Conservation (phyloP, 192 early-diverging fungal genomes). For the Coemansia sp. region DNA sequence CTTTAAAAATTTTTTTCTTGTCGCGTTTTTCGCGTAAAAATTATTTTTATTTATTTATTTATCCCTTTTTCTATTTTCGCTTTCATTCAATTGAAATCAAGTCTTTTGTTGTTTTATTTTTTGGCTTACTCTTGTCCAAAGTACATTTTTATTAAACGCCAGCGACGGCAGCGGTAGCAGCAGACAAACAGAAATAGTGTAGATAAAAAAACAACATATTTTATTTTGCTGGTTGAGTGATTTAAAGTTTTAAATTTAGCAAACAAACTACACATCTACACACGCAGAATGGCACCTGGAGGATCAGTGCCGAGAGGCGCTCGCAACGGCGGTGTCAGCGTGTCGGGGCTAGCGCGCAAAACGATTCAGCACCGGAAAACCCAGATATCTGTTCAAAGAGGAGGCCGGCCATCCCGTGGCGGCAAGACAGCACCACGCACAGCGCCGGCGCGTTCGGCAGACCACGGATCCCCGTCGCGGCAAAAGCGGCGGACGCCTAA, state of each 20-base stretch:
- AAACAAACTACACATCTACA: neutral
- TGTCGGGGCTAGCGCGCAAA: constrained; percentile 31
- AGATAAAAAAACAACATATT: no score
- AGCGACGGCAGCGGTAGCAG: no score
- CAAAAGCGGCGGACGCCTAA: constrained; percentile 32
- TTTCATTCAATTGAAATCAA: constrained; percentile 2
- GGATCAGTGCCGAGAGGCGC: constrained; percentile 22
- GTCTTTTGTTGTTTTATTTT: constrained; percentile 6
- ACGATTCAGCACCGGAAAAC: constrained; percentile 15
- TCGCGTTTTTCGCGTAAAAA: constrained; percentile 17
- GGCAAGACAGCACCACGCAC: constrained; percentile 28
- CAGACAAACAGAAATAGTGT: no score
- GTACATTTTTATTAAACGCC: no score
- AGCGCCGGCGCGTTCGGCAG: constrained; percentile 2
- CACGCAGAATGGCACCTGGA: constrained; percentile 5
- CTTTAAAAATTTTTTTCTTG: constrained; percentile 1
- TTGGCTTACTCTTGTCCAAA: no score
- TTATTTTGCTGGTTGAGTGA: no score
- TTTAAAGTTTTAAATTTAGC: no score
- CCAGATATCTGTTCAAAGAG: constrained; percentile 11
- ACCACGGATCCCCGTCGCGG: constrained; percentile 15
- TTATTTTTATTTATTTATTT: constrained; percentile 4
- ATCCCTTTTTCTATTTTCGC: constrained; percentile 1
- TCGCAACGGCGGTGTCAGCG: constrained; percentile 30
- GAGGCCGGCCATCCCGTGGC: constrained; percentile 15